phyloP scores from a whole-genome alignment of 1,284 basidiomycete genomes.

The Ganoderma boninense region DNA sequence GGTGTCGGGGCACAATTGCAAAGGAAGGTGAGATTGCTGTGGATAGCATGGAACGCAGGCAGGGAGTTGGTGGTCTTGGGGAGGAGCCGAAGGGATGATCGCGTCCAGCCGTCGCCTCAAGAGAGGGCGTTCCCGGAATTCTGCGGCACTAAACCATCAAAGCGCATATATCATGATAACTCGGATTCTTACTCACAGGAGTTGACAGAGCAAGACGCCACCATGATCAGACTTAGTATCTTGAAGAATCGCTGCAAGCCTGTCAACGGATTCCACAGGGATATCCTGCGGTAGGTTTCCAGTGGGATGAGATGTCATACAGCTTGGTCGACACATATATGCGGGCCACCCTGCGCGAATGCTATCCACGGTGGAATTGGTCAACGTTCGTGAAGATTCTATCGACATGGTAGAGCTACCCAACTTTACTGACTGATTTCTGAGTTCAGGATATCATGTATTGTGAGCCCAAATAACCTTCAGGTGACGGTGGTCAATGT shows the following conservation, averaged over 20 bases:
- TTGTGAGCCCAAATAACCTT: not conserved
- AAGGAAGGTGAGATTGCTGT: not conserved
- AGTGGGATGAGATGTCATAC: not conserved
- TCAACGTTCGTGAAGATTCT: not conserved
- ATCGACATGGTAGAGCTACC: not conserved
- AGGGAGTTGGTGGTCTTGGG: not conserved
- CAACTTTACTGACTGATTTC: not conserved
- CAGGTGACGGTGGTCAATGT: not conserved
- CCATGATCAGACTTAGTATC: not conserved
- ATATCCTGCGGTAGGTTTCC: not conserved
- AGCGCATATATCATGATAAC: slow-evolving; percentile 7
- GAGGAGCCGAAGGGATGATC: not conserved
- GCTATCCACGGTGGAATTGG: not conserved
- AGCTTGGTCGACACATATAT: not conserved
- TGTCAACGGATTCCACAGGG: not conserved
- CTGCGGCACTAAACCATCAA: slow-evolving; percentile 20
- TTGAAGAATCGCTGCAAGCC: not conserved
- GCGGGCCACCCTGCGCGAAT: not conserved
- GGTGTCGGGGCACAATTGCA: not conserved
- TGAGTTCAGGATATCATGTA: not conserved
- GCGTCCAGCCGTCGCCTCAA: not conserved
- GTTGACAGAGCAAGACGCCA: slow-evolving; percentile 10
- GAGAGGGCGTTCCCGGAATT: slow-evolving; percentile 4
- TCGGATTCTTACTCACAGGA: slow-evolving; percentile 5
- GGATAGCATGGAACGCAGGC: not conserved